Percentiles rank a stretch among this genome's conserved stretches.
These are phyloP conservation scores for Talaromyces stipitatus DNA, from an alignment of 495 filamentous ascomycete genomes.

Conservation along the genomic window DNA sequence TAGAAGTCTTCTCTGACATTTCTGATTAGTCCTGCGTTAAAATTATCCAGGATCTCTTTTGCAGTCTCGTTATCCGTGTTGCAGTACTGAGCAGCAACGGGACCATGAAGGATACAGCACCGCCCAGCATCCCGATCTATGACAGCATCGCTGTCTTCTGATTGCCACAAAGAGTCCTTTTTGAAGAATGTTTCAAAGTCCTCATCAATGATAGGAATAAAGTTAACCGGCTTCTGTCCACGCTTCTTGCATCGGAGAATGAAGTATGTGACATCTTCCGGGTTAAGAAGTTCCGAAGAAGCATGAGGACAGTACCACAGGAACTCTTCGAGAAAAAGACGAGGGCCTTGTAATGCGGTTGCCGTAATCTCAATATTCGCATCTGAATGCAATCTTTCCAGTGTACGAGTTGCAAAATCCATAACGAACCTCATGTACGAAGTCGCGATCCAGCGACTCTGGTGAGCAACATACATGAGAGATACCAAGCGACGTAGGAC, in stretches of 20 bases:
- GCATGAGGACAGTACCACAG: constrained; percentile 77
- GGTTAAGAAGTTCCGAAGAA: constrained; percentile 83
- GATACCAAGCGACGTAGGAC: constrained; percentile 92
- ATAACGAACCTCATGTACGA: constrained; percentile 74
- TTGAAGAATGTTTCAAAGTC: constrained; percentile 99
- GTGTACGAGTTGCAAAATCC: constrained; percentile 91
- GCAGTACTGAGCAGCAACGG: constrained; percentile 87
- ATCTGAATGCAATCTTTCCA: constrained; percentile 25
- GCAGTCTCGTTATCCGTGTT: constrained; percentile 84
- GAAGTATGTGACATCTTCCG: constrained; percentile 96
- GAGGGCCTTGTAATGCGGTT: background rate
- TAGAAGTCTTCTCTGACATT: constrained; percentile 1
- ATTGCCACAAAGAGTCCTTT: constrained; percentile 99
- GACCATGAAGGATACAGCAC: constrained; percentile 92
- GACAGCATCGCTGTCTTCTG: constrained; percentile 91
- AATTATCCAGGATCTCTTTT: constrained; percentile 82
- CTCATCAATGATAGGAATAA: constrained; percentile 87
- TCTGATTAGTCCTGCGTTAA: constrained; percentile 80
- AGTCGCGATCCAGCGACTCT: constrained; percentile 87
- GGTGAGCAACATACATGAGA: constrained; percentile 91
- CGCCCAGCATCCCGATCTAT: constrained; percentile 91
- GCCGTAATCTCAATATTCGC: background rate
- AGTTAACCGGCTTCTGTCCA: constrained; percentile 97
- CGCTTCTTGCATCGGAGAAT: constrained; percentile 81
- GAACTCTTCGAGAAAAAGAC: constrained; percentile 63